phyloP scores from a whole-genome alignment of 1,284 basidiomycete genomes.

The Irpex sp. region DNA sequence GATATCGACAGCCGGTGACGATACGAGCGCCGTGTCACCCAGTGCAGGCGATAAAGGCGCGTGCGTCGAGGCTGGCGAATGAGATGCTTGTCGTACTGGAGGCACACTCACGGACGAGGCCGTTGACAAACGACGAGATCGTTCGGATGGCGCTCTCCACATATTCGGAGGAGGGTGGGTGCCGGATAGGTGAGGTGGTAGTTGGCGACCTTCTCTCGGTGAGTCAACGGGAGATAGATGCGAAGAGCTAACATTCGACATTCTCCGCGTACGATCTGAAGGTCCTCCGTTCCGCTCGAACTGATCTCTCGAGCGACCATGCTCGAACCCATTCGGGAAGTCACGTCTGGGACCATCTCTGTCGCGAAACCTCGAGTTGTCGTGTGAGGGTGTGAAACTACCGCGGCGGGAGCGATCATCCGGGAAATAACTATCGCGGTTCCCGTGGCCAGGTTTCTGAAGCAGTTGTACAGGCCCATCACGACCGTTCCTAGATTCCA shows the following conservation, averaged over 20 bases:
- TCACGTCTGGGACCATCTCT: constrained; percentile 19
- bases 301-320: constrained; percentile 14
- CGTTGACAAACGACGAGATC: constrained; percentile 6
- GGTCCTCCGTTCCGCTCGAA: constrained; percentile 11
- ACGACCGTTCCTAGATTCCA: constrained; percentile 39
- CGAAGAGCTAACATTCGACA: constrained; percentile 17
- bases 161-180: constrained; percentile 16
- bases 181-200: constrained; percentile 34
- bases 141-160: constrained; percentile 10
- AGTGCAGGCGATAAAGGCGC: neutral
- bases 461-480: constrained; percentile 45
- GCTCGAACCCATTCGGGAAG: constrained; percentile 15
- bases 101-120: constrained; percentile 6
- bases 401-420: constrained; percentile 13
- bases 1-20: constrained; percentile 46
- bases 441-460: constrained; percentile 33
- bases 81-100: constrained; percentile 12
- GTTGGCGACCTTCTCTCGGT: constrained; percentile 25
- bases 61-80: constrained; percentile 5
- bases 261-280: constrained; percentile 20
- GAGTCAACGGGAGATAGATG: constrained; percentile 12
- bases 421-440: neutral
- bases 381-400: constrained; percentile 11
- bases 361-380: constrained; percentile 18
- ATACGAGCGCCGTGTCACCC: constrained; percentile 16